Base-by-base conservation (phyloP, 2,329 filamentous ascomycete genomes). In the Metarhizium album region DNA sequence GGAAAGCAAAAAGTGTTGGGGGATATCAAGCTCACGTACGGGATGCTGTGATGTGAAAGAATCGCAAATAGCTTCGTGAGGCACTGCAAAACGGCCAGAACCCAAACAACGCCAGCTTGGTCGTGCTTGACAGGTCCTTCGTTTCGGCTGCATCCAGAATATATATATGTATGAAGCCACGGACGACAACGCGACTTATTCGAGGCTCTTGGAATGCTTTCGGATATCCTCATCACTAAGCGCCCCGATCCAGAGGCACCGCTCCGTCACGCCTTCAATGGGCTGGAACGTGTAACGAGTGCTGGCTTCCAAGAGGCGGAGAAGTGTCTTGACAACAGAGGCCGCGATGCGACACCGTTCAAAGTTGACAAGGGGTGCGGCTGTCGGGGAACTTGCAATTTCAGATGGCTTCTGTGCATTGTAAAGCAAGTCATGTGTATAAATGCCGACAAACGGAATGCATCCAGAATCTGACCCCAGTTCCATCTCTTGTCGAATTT, bases 201-300 rank as follows among this genome's bases (percentile, higher is more conserved):
- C 75, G 31, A 82, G 60, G 49, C 61, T 66, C 49, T 76, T 73
- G 0, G 76, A 78, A 50, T 72, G 70, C 54, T 67, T 70, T 51
- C 78, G 70, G 60, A 93, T 89, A 60, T 90, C 86, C n/a, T 82
- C 80, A 57, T 91, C 87, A 50, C 70, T 79, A 50, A 93, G 65
- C 9, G 87, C 86, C 45, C 85, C 83, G 70, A 93, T 83, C 87
- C 88, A 93, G n/a, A 93, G 74, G 64, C 87, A 93, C 55, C 86
- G 77, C 67, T 88, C 86, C 4, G 87, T 84, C 47, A 90, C 79
- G 48, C 86, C 85, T 54, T 88, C 84, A 37, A 90, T 80, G 1
- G 86, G 82, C 58, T 82, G 76, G 63, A 91, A 90, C 6, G 72
- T 70, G 64, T 91, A 93, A 51, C 81, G 76, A 22, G 83, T 80